These are phyloP conservation scores for Botrytis hyacinthi DNA, from an alignment of 2,329 filamentous ascomycete genomes.

Conservation along the genomic window DNA sequence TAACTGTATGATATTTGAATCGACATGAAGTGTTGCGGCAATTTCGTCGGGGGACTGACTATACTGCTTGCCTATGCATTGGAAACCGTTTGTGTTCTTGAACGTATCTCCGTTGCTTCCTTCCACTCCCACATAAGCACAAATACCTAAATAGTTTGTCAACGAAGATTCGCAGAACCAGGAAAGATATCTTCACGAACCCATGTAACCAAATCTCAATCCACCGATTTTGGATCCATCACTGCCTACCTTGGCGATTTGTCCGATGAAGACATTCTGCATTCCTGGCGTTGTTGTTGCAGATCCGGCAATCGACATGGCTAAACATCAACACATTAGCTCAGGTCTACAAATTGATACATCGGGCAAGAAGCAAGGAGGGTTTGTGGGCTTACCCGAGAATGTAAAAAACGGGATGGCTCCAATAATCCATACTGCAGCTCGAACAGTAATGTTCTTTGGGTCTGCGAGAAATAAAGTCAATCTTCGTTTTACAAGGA, in stretches of 20 bases:
- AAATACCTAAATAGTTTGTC: conserved; percentile 13
- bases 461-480: background rate
- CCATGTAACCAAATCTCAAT: conserved; percentile 16
- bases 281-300: conserved; percentile 15
- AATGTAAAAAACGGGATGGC: conserved; percentile 17
- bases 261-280: conserved; percentile 13
- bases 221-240: conserved; percentile 5
- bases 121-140: conserved; percentile 16
- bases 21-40: conserved; percentile 6
- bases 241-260: background rate
- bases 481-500: background rate
- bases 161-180: background rate
- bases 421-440: conserved; percentile 7
- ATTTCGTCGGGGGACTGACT: conserved; percentile 6
- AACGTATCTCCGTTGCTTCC: conserved; percentile 17
- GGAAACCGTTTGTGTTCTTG: conserved; percentile 13
- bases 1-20: conserved; percentile 6
- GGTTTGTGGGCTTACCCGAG: background rate
- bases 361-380: background rate
- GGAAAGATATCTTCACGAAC: background rate
- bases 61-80: conserved; percentile 19
- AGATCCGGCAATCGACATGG: conserved; percentile 16
- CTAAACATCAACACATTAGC: conserved; percentile 4
- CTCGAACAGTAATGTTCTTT: conserved; percentile 19
- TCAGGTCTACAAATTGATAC: background rate